Base-by-base conservation (phyloP, 2,329 filamentous ascomycete genomes). In the Exophiala lecanii-corni region DNA sequence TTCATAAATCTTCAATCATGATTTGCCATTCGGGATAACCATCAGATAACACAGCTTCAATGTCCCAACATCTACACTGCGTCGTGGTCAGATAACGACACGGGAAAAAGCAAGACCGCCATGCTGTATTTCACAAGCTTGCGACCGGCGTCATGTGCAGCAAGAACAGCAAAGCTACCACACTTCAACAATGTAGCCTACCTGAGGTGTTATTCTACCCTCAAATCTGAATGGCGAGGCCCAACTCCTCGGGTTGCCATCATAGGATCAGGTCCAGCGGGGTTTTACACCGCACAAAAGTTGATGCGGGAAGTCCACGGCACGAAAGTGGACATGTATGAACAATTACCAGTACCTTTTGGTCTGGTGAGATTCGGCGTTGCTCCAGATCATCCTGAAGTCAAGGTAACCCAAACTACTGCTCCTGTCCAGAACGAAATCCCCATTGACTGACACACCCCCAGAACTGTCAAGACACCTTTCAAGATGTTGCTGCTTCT, bases 371-470 rank as follows among this genome's bases (percentile, higher is more conserved):
- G 92, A 42, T 95, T 92, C 60, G 92, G 92, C 6, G 92, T 98
- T 45, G 94, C 92, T n/a, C 92, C 92, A 4, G 92, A 98, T 62
- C 92, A 98, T 66, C 91, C 92, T 1, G 91, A 98, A 69, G 92
- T 98, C 55, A 98, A 98, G 79, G 88, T 92, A 69, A 47, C 67
- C 15, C 15, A 25, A 40, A 25, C 18, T 25, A 13, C 12, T 28
- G 9, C 12, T 32, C n/a, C 5, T 5, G 30, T 5, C 6, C 17
- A 13, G n/a, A n/a, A n/a, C n/a, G n/a, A n/a, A n/a, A n/a, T n/a
- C n/a, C n/a, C n/a, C n/a, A n/a, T n/a, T n/a, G n/a, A n/a, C n/a
- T n/a, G n/a, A n/a, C 25, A 19, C 2, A 4, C 17, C 18, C 13
- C 12, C 59, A 94, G 88, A 97, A 96, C 61, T 97, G 91, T 62